phyloP scores from a whole-genome alignment of 2,329 filamentous ascomycete genomes.

The Arthrobotrys sphaeroides region DNA sequence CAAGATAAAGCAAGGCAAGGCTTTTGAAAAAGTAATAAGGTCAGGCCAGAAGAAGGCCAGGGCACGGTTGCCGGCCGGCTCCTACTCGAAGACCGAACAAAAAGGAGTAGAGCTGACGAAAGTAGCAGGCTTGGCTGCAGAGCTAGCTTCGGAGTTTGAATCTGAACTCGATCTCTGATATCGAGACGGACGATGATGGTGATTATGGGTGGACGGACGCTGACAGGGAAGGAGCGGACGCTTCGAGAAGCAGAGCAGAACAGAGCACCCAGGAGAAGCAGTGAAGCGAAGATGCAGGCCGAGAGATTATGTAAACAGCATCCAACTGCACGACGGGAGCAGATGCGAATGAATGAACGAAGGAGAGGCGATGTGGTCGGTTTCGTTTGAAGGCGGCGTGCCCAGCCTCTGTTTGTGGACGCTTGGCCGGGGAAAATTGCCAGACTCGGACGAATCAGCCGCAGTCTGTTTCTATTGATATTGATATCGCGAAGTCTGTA shows the following conservation, averaged over 20 bases:
- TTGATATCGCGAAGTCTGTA: too few relatives aligned
- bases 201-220: too few relatives aligned
- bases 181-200: not conserved
- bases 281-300: not conserved
- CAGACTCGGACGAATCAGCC: slow-evolving; percentile 12
- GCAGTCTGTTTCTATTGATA: too few relatives aligned
- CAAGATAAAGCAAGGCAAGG: not conserved
- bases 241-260: slow-evolving; percentile 31
- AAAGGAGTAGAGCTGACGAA: slow-evolving; percentile 13
- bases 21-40: too few relatives aligned
- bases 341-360: not conserved
- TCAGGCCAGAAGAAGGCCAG: slow-evolving; percentile 2
- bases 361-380: slow-evolving; percentile 4
- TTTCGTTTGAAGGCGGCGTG: not conserved
- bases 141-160: not conserved
- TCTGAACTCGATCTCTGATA: not conserved
- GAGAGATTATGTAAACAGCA: not conserved
- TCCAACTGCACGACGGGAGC: not conserved
- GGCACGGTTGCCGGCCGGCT: not conserved
- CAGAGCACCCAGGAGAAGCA: not conserved
- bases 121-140: not conserved
- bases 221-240: slow-evolving; percentile 29
- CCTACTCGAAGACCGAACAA: not conserved
- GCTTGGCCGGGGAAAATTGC: slow-evolving; percentile 7
- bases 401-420: slow-evolving; percentile 1